Evolutionary conservation across 2,329 filamentous ascomycete species (phyloP).

Genomic region (Exophiala aquamarina): DNA sequence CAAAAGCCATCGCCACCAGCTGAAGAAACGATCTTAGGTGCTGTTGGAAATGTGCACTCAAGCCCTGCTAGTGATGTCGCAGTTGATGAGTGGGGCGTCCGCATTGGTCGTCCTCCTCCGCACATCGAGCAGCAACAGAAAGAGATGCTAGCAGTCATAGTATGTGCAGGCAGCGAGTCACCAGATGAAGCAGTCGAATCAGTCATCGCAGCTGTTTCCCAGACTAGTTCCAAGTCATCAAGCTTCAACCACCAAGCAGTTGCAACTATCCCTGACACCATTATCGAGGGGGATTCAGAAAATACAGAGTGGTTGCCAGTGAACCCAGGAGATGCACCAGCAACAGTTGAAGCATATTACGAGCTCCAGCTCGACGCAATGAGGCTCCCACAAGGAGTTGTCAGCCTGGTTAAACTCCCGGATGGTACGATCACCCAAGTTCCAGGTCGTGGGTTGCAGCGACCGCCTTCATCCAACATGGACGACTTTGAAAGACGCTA

Average conservation of each 20-base stretch:
- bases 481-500: constrained; percentile 24
- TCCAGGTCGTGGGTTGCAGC: constrained; percentile 22
- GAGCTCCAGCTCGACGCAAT: constrained; percentile 25
- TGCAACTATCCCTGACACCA: not conserved
- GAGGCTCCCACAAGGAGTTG: constrained; percentile 21
- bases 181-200: not conserved
- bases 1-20: constrained; percentile 8
- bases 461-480: constrained; percentile 22
- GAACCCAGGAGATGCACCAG: constrained; percentile 16
- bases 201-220: not conserved
- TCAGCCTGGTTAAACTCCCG: constrained; percentile 20
- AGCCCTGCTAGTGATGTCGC: not conserved
- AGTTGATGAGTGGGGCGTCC: constrained; percentile 26
- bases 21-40: not conserved
- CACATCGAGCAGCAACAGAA: constrained; percentile 21
- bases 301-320: constrained; percentile 17
- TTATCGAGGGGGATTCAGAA: constrained; percentile 4
- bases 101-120: constrained; percentile 17
- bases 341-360: constrained; percentile 21
- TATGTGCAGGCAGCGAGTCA: constrained; percentile 18
- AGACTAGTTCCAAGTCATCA: constrained; percentile 3
- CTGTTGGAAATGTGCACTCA: not conserved
- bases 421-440: constrained; percentile 22
- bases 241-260: not conserved
- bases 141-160: constrained; percentile 16